Conservation (phyloP, 129 eudicot genomes). For the Arctium lappa region DNA sequence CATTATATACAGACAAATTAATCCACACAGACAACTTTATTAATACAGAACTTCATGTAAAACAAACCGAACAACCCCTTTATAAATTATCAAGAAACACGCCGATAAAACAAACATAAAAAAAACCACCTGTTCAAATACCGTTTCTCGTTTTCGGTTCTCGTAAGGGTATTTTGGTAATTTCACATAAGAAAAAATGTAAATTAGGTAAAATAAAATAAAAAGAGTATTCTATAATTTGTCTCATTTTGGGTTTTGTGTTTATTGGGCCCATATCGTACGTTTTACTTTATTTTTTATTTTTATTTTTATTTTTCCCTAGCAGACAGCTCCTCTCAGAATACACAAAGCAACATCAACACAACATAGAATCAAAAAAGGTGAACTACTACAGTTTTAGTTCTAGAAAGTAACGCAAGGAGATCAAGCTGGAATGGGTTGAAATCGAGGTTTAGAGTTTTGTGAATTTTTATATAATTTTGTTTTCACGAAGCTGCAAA, state of each 20-base stretch:
- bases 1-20: no score
- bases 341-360: background rate
- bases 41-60: no score
- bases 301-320: background rate
- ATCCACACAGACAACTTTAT: no score
- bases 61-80: no score
- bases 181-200: background rate
- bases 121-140: background rate
- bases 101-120: background rate
- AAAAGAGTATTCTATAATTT: constrained; percentile 13
- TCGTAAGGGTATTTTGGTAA: background rate
- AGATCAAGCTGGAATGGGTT: constrained; percentile 38
- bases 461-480: background rate
- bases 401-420: constrained; percentile 20
- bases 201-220: background rate
- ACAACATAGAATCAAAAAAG: constrained; percentile 13
- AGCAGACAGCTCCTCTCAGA: constrained; percentile 23
- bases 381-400: background rate
- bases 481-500: background rate
- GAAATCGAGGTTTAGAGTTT: constrained; percentile 15
- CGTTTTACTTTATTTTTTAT: background rate
- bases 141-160: background rate
- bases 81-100: background rate
- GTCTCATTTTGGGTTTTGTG: constrained; percentile 26
- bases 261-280: constrained; percentile 1